Percentiles rank a stretch among this genome's conserved stretches.
Evolutionary conservation across 106 monocot species (phyloP).

Genomic region (Iris macrosiphon): DNA sequence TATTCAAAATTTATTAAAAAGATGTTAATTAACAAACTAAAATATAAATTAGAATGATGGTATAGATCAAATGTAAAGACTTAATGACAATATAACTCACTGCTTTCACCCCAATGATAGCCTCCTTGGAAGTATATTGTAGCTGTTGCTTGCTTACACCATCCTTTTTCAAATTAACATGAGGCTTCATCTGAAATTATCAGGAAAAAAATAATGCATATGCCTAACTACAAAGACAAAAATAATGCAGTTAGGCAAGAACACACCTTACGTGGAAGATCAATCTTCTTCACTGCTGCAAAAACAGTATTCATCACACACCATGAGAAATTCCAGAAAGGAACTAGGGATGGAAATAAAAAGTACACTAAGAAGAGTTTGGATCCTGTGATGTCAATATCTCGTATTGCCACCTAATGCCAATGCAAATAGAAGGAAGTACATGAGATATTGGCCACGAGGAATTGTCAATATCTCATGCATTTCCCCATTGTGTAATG

Average conservation of each 20-base stretch:
- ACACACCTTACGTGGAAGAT: slow-evolving; percentile 27
- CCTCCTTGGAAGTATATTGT: slow-evolving; percentile 5
- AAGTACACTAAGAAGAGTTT: too few relatives aligned
- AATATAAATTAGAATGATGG: too few relatives aligned
- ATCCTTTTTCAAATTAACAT: slow-evolving; percentile 6
- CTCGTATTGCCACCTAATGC: too few relatives aligned
- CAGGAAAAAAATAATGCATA: background rate
- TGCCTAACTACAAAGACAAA: background rate
- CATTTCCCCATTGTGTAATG: too few relatives aligned
- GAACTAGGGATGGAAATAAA: too few relatives aligned
- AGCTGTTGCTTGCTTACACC: slow-evolving; percentile 8
- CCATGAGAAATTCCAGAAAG: background rate
- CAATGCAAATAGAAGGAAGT: too few relatives aligned
- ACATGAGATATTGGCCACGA: too few relatives aligned
- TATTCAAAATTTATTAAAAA: too few relatives aligned
- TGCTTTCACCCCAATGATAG: slow-evolving; percentile 6
- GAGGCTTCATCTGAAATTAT: slow-evolving; percentile 26
- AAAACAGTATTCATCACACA: slow-evolving; percentile 5
- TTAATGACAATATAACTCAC: background rate
- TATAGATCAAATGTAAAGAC: too few relatives aligned
- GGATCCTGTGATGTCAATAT: too few relatives aligned
- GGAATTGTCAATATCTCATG: too few relatives aligned
- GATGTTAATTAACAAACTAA: too few relatives aligned
- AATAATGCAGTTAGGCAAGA: slow-evolving; percentile 1
- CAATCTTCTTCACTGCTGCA: slow-evolving; percentile 35